Evolutionary conservation across 352 stramenopile genomes (phyloP), one percentile per base, ranked within the genome.

Genomic region (Globisporangium rhizosaccharum): DNA sequence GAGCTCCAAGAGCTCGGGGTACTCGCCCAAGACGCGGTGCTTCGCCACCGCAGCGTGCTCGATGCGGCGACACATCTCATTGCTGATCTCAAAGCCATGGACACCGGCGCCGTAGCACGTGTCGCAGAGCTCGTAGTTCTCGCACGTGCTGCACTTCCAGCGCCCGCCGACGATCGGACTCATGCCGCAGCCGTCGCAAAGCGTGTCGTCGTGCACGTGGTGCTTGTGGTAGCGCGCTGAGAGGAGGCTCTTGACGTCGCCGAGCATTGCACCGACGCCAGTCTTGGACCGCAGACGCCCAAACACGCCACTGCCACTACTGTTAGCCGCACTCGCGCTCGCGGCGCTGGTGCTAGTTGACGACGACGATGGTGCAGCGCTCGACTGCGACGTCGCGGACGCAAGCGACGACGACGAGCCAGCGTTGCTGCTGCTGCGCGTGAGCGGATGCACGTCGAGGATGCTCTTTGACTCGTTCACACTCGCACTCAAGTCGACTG

Each of bases 121-220:
- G 33, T 87, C 74, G 50, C 84, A 94, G 11, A 94, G 53, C 36
- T 90, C 73, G 47, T 76, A 86, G 61, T 74, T 83, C 49, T 79
- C 79, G 53, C 84, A 94, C 30, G 68, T 79, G 50, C 76, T 88
- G 61, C 84, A 93, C 42, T 81, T 87, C 75, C 79, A 93, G 62
- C 82, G 86, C 46, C 74, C 70, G 20, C 82, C 84, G 18, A 90
- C 65, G 62, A 94, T 94, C 17, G 84, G 84, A 39, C 73, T 84
- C 68, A 85, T 75, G 33, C 84, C 84, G 49, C 84, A 94, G 28
- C 84, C 82, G 57, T 90, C 78, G 53, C 84, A 94, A 46, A 94
- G 63, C 50, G 84, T 82, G 59, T 94, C 76, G 60, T 88, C 77
- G 65, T 94, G 77, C 23, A 94, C 73, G 44, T 86, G 68, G 46